Conservation (phyloP, 2,329 filamentous ascomycete species). For the Sclerotinia spermophila region DNA sequence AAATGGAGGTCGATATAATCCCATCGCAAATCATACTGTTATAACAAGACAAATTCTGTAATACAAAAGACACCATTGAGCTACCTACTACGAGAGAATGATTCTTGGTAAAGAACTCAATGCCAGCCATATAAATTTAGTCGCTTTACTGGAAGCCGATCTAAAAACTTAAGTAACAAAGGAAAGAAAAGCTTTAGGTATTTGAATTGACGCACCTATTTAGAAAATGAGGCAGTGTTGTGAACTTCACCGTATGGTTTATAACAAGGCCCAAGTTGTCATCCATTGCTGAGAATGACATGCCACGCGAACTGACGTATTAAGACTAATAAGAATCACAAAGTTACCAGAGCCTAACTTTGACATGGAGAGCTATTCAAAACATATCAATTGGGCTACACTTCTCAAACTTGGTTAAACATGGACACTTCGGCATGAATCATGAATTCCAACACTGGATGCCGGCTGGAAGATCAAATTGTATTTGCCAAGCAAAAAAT, state of each 20-base stretch:
- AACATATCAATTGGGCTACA: neutral
- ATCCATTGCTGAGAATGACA: neutral
- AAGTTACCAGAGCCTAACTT: neutral
- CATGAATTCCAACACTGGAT: neutral
- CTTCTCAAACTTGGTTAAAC: neutral
- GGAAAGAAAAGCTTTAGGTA: neutral
- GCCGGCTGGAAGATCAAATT: neutral
- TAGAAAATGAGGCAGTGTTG: neutral
- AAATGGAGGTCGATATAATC: neutral
- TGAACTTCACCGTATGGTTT: neutral
- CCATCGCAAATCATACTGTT: neutral
- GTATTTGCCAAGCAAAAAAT: neutral
- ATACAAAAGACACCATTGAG: neutral
- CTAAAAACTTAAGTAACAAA: neutral
- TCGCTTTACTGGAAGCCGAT: neutral
- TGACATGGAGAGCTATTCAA: neutral
- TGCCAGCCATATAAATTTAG: neutral
- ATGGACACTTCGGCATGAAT: neutral
- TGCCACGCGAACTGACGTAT: neutral
- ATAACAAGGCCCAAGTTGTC: neutral
- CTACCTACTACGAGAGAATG: neutral
- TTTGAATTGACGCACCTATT: neutral
- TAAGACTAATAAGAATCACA: neutral
- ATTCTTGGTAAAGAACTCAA: neutral
- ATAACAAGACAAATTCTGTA: neutral